Evolutionary conservation across 208 protist species (phyloP), one percentile per base, ranked within the genome.

Genomic region (Phytomonas francai): DNA sequence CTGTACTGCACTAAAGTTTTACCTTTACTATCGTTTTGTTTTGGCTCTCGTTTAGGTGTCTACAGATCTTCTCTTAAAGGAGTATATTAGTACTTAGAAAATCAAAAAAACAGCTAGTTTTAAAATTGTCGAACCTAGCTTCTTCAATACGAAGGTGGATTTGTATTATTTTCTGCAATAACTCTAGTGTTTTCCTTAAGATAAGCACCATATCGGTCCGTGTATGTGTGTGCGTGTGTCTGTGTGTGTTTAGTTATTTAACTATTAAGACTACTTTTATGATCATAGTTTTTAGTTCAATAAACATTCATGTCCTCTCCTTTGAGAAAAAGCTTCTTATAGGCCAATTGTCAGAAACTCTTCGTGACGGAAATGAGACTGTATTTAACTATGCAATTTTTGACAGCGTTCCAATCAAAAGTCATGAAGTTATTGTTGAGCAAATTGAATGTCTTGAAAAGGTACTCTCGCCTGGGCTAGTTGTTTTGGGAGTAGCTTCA

Each of bases 361-460:
- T 58, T 58, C 25, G 32, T 63, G 59, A 63, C 19, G 19, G 36
- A 49, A 45, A 63, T 51, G 54, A 12, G 7, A 63, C 59, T 6
- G 22, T 63, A 63, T 58, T 63, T 7, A 45, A 63, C 16, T 63
- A 45, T 19, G 22, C 54, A 29, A 70, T 90, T 1, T 77, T 83
- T 29, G 79, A 83, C 22, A 60, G 63, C 14, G 73, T 88, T 16
- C 71, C 73, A 2, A 89, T 83, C 64, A 60, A 60, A 22, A 82
- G 85, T 34, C 3, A 67, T 5, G 74, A 76, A 39, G 79, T 92
- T 14, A 65, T 81, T 22, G 69, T 74, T n/a, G 83, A 92, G 78
- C 86, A 92, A 58, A 64, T 85, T 6, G 83, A 92, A 51, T 89
- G 83, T 68, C 67, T 92, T n/a, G 81, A 92, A 71, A 65, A 76